Evolutionary conservation across 495 filamentous ascomycete genomes (phyloP).

Genomic region (Penicillium crystallinum): DNA sequence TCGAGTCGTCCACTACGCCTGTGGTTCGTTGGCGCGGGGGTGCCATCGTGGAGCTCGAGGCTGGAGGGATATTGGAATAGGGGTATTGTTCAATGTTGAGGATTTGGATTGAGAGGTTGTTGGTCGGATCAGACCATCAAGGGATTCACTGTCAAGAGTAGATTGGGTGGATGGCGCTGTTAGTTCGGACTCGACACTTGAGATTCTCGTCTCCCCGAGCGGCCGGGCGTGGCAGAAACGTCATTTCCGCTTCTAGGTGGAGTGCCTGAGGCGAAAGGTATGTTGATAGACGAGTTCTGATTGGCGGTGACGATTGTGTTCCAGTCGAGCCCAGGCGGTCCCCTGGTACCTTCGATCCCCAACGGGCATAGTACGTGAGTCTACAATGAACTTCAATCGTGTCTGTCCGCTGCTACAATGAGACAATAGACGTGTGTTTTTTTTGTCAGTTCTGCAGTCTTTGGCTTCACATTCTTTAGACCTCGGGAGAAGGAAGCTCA

Average conservation of each 20-base stretch:
- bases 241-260: constrained; percentile 1
- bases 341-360: background rate
- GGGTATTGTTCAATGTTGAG: constrained; percentile 7
- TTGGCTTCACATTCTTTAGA: background rate
- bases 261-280: background rate
- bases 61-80: constrained; percentile 1
- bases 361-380: background rate
- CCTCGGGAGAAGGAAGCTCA: background rate
- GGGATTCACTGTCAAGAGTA: background rate
- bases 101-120: background rate
- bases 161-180: background rate
- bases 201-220: constrained; percentile 15
- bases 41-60: constrained; percentile 29
- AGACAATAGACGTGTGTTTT: background rate
- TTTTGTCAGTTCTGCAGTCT: background rate
- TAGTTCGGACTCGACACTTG: constrained; percentile 2
- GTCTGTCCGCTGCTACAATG: too few relatives aligned
- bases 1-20: constrained; percentile 45
- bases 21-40: constrained; percentile 44
- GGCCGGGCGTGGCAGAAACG: constrained; percentile 37
- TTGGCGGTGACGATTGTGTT: background rate
- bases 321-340: background rate
- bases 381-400: too few relatives aligned
- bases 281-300: background rate
- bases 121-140: background rate